These are phyloP conservation scores for Trichoderma erinaceum DNA, from an alignment of 495 filamentous ascomycete genomes.

Conservation along the genomic window DNA sequence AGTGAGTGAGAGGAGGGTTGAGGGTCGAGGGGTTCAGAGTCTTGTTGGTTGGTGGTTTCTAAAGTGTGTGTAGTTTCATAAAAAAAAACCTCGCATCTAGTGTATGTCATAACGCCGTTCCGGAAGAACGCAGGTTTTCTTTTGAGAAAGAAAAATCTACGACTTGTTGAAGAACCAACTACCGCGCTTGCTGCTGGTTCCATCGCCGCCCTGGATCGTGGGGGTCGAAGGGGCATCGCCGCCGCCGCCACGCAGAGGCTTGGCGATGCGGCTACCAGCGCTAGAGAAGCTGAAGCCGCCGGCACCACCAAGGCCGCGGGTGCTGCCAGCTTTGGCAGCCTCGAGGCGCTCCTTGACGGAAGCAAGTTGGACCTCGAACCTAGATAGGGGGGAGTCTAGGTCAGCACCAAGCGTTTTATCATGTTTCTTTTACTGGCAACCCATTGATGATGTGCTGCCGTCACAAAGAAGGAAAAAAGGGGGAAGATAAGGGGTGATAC, in stretches of 20 bases:
- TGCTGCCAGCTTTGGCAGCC: constrained; percentile 84
- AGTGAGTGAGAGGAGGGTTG: background rate
- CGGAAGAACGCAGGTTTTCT: background rate
- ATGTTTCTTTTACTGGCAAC: constrained; percentile 13
- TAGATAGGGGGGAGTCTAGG: constrained; percentile 29
- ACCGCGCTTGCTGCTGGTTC: constrained; percentile 45
- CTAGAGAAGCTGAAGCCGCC: constrained; percentile 68
- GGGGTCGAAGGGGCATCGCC: constrained; percentile 42
- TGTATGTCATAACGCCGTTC: constrained; percentile 8
- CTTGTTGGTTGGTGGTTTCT: background rate
- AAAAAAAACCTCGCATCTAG: constrained; percentile 3
- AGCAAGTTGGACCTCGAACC: constrained; percentile 94
- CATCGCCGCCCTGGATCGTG: constrained; percentile 36
- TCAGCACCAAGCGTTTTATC: constrained; percentile 11
- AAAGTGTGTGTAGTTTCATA: background rate
- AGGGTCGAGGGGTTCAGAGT: background rate
- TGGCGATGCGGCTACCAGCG: constrained; percentile 80
- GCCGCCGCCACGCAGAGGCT: constrained; percentile 91
- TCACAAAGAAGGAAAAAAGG: background rate
- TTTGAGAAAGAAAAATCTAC: constrained; percentile 14
- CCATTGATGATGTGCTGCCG: background rate
- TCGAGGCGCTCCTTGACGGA: constrained; percentile 97
- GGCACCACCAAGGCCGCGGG: constrained; percentile 66
- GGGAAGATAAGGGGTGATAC: constrained; percentile 28
- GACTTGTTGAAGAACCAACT: constrained; percentile 55